A percentile compares a stretch with the other conserved stretches of the same genome.
These are phyloP conservation scores for Oryza meyeriana DNA, from an alignment of 176 grass and related monocot species.

Conservation along the genomic window DNA sequence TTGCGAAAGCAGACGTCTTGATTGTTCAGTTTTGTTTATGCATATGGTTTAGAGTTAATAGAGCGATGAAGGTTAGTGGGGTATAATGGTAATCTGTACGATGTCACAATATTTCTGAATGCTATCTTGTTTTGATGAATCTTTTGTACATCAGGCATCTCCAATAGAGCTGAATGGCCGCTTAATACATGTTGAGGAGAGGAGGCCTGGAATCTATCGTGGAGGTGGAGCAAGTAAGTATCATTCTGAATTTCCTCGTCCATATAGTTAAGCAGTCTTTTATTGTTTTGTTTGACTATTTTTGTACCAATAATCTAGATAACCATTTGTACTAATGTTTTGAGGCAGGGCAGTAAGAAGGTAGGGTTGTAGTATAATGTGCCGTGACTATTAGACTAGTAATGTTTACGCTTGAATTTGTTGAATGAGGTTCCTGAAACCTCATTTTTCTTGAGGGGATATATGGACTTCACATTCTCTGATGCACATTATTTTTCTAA, in stretches of 20 bases:
- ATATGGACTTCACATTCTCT: neutral
- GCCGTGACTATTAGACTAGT: neutral
- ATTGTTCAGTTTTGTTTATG: slow-evolving; percentile 10
- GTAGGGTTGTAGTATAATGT: neutral
- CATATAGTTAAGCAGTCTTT: neutral
- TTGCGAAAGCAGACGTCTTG: neutral
- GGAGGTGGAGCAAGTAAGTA: slow-evolving; percentile 68
- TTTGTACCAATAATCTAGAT: neutral
- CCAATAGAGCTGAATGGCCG: slow-evolving; percentile 84
- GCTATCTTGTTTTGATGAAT: slow-evolving; percentile 5
- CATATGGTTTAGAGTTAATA: neutral
- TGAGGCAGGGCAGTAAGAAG: neutral
- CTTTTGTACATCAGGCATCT: slow-evolving; percentile 61
- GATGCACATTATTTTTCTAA: neutral
- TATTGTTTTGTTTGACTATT: neutral
- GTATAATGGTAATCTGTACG: neutral
- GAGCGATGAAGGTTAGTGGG: neutral
- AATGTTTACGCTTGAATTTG: neutral
- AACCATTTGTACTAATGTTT: neutral
- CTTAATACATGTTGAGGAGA: slow-evolving; percentile 67
- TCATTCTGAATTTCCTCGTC: neutral
- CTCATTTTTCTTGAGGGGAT: neutral
- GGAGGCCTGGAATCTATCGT: slow-evolving; percentile 59
- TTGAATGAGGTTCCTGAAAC: neutral
- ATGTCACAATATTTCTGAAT: slow-evolving; percentile 1